Percentiles rank a stretch among this genome's conserved stretches.
Conservation (phyloP, 192 early-diverging fungal genomes). For the Coemansia furcata region DNA sequence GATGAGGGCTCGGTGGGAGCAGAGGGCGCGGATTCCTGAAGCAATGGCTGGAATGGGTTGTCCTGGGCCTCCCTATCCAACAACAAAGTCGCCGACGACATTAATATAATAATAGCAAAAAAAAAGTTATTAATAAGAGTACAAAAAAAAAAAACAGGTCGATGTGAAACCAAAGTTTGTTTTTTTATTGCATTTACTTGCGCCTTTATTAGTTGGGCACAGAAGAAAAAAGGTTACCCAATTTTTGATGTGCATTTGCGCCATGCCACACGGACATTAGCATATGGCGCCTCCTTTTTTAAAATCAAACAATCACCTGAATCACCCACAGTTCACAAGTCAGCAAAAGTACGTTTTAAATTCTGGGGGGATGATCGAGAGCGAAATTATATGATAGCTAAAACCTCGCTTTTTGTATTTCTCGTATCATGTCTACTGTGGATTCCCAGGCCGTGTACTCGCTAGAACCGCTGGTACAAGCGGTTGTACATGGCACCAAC, state of each 20-base stretch:
- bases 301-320: background rate
- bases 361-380: background rate
- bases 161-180: background rate
- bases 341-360: background rate
- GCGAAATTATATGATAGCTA: background rate
- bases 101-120: background rate
- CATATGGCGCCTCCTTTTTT: background rate
- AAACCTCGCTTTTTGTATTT: background rate
- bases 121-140: background rate
- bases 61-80: conserved; percentile 2
- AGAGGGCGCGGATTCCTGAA: background rate
- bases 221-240: background rate
- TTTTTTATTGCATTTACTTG: background rate
- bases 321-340: background rate
- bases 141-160: background rate
- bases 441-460: background rate
- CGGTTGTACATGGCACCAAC: conserved; percentile 18
- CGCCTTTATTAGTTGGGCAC: background rate
- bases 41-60: conserved; percentile 23
- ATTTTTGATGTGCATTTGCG: conserved; percentile 3
- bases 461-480: conserved; percentile 7
- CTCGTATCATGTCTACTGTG: background rate
- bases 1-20: background rate
- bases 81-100: background rate
- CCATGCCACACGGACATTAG: conserved; percentile 1